phyloP scores from a whole-genome alignment of 2,329 filamentous ascomycete species.

The Aspergillus fijiensis region DNA sequence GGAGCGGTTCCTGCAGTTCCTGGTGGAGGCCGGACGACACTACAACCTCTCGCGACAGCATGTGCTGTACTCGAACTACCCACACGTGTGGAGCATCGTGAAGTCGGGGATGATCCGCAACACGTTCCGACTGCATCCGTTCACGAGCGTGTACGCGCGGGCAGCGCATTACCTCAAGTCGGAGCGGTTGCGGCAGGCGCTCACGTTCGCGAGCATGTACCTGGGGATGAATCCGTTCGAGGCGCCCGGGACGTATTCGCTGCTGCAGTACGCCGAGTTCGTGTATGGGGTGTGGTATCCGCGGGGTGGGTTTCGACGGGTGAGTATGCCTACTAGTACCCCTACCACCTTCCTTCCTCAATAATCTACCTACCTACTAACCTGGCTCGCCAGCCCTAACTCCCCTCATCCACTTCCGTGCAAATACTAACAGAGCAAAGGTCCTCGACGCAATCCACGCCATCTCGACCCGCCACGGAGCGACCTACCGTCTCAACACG shows the following conservation, averaged over 20 bases:
- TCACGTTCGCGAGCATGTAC: conserved; percentile 79
- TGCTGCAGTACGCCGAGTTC: conserved; percentile 73
- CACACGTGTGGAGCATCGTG: conserved; percentile 57
- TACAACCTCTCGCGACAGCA: conserved; percentile 67
- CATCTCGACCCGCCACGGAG: conserved; percentile 62
- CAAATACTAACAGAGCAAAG: conserved; percentile 15
- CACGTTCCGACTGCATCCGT: conserved; percentile 64
- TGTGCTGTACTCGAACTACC: conserved; percentile 68
- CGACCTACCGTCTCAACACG: conserved; percentile 61
- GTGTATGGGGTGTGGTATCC: conserved; percentile 71
- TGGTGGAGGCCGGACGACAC: conserved; percentile 66
- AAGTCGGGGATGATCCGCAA: conserved; percentile 59
- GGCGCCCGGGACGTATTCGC: conserved; percentile 70
- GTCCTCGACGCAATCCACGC: conserved; percentile 63
- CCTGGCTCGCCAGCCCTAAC: no score
- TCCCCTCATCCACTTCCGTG: neutral
- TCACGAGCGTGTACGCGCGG: conserved; percentile 68
- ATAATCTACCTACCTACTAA: no score
- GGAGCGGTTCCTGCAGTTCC: conserved; percentile 64
- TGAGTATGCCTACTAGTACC: conserved; percentile 19
- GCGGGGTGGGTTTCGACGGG: conserved; percentile 64
- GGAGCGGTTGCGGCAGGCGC: conserved; percentile 66
- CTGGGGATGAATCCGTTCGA: conserved; percentile 80
- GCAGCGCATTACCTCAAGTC: conserved; percentile 68
- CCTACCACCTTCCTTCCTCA: conserved; percentile 14